These are phyloP conservation scores for Leonotis leonurus DNA, from an alignment of 257 asterid species.

Conservation along the genomic window DNA sequence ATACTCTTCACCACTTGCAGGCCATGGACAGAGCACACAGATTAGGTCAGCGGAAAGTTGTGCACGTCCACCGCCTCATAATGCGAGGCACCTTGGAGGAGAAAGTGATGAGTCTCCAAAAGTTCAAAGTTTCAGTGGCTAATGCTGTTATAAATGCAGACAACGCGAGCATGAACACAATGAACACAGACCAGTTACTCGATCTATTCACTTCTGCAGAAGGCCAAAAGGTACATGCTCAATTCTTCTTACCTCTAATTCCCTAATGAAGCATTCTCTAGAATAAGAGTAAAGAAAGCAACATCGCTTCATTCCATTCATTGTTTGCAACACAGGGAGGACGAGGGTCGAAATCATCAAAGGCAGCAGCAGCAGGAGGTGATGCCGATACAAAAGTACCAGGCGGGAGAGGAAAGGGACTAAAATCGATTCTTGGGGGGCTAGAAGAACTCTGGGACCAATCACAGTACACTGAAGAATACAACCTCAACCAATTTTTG, in stretches of 20 bases:
- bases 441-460: constrained; percentile 99
- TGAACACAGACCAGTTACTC: constrained; percentile 95
- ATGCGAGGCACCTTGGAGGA: constrained; percentile 99
- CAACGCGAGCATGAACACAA: constrained; percentile 88
- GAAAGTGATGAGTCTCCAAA: constrained; percentile 99
- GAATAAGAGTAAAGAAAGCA: no score
- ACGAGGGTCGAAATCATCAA: constrained; percentile 29
- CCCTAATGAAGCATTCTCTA: neutral
- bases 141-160: constrained; percentile 93
- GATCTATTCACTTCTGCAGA: constrained; percentile 93
- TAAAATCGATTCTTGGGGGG: constrained; percentile 87
- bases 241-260: no score
- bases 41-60: constrained; percentile 92
- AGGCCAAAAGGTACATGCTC: constrained; percentile 54
- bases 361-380: constrained; percentile 28
- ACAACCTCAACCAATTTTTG: constrained; percentile 73
- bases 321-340: constrained; percentile 58
- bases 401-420: constrained; percentile 65
- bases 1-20: no score
- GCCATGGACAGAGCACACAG: constrained; percentile 99
- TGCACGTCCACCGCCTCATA: constrained; percentile 91
- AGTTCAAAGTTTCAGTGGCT: constrained; percentile 91
- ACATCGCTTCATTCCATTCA: neutral
- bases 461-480: constrained; percentile 94
- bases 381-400: constrained; percentile 46